Evolutionary conservation across 2,329 filamentous ascomycete genomes (phyloP), one percentile per base, ranked within the genome.

Genomic region (Exophiala phaeomuriformis): DNA sequence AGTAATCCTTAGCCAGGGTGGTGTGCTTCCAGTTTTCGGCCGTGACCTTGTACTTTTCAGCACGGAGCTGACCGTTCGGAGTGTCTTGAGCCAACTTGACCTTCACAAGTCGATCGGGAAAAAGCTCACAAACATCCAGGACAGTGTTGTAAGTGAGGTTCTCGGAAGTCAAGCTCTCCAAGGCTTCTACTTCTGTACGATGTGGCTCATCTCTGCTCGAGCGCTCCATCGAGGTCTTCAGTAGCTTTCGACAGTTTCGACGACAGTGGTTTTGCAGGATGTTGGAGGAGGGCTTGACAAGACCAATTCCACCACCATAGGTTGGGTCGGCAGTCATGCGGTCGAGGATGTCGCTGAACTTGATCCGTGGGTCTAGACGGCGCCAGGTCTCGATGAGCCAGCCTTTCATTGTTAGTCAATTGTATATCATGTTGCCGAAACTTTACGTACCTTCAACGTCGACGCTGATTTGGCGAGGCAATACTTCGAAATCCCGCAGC

Each of bases 341-440:
- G 3, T 63, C 63, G 27, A 64, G 63, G 45, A 68, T 64, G 43
- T 68, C 66, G 12, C 56, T 43, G 53, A 66, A 66, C 1, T 58
- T 62, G 28, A 67, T 53, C 3, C 65, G 61, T 2, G 48, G 40
- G 41, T 67, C 66, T 2, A 62, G 59, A 4, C 65, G 59, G 55
- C 63, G 62, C 66, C 66, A 68, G 52, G 59, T 66, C 49, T 67
- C 66, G 36, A 68, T 51, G 1, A 67, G 55, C 66, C 66, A 68
- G 4, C 53, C 64, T 1, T 58, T 8, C 4, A 32, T 4, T n/a
- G 42, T 45, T 32, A 45, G 28, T 32, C 6, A 1, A 3, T 45
- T 6, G 28, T 8, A 7, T 31, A 4, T 5, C 3, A 3, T 12
- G 37, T 19, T 3, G 30, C 12, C n/a, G 19, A 8, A 33, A 3